These are phyloP conservation scores for Pseudogymnoascus sp. DNA, from an alignment of 2,329 filamentous ascomycete genomes.

Conservation along the genomic window DNA sequence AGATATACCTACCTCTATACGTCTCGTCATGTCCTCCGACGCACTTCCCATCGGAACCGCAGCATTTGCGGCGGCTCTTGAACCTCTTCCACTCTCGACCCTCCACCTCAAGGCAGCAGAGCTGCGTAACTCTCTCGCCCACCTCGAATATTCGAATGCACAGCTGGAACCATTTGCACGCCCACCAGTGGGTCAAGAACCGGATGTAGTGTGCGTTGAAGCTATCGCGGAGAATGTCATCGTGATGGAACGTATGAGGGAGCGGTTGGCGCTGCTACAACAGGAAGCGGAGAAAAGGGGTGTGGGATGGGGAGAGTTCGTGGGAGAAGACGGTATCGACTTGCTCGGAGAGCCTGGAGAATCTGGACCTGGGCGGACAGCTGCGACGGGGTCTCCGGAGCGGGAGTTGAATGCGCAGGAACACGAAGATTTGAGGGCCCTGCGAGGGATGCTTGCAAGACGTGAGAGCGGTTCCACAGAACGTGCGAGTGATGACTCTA, in stretches of 20 bases:
- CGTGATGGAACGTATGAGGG: constrained; percentile 61
- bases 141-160: constrained; percentile 66
- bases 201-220: constrained; percentile 65
- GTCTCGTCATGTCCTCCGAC: constrained; percentile 50
- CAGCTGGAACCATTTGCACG: constrained; percentile 64
- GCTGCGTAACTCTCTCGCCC: constrained; percentile 64
- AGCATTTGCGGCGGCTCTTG: constrained; percentile 60
- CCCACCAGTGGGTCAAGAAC: constrained; percentile 29
- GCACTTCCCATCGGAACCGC: constrained; percentile 51
- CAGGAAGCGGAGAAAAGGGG: constrained; percentile 53
- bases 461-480: constrained; percentile 11
- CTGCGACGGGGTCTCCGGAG: constrained; percentile 10
- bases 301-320: constrained; percentile 49
- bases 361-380: constrained; percentile 20
- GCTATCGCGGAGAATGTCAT: constrained; percentile 64
- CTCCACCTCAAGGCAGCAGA: constrained; percentile 71
- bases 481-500: not conserved
- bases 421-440: constrained; percentile 12
- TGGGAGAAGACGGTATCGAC: constrained; percentile 37
- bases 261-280: constrained; percentile 52
- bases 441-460: not conserved
- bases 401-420: constrained; percentile 19
- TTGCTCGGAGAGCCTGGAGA: constrained; percentile 1
- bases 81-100: constrained; percentile 55
- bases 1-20: not conserved